Base-by-base conservation (phyloP, 164 flowering plant species). In the Hamamelis virginiana region DNA sequence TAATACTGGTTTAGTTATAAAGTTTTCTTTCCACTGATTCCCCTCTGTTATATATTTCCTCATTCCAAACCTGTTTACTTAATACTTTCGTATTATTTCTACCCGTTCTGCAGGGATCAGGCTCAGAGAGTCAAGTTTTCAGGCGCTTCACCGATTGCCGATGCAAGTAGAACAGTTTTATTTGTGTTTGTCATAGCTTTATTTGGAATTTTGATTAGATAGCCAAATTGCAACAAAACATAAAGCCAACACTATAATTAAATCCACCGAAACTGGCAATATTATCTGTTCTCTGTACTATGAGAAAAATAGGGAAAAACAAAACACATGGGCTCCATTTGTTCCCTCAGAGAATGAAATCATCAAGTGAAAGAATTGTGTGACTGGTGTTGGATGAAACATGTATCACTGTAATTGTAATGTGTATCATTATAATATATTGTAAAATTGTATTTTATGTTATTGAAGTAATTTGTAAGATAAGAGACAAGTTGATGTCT, bases 71-170 rank as follows among this genome's bases (percentile, higher is more conserved):
- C 38, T 44, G 12, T 60, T 14, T 59, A 8, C 63, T 38, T 25
- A 8, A 50, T 14, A 8, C 15, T 23, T 45, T 19, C 27, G 12
- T 16, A 53, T 55, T 26, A 43, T 41, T 64, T 53, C 18, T 73
- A 8, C 38, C 46, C 64, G 48, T 47, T 55, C 50, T 77, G 72
- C 89, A 91, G 97, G 62, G 85, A 82, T 27, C 94, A 89, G 73
- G 76, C 82, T 60, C 91, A 70, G 16, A 82, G 89, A 74, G 76
- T 85, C 41, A 71, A 70, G 5, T 91, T 84, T 73, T 86, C 94
- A 18, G 73, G 76, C 48, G 83, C 89, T 53, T 51, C 78, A 55
- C 59, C 80, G 16, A 10, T 66, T 21, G 43, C 69, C 13, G 59
- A 3, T 23, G 41, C 64, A 57, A 71, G 77, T 60, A 61, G 60